Percentiles rank a stretch among this genome's conserved stretches.
Conservation (phyloP, 2,329 filamentous ascomycete genomes). For the Tetracladium maxilliforme region DNA sequence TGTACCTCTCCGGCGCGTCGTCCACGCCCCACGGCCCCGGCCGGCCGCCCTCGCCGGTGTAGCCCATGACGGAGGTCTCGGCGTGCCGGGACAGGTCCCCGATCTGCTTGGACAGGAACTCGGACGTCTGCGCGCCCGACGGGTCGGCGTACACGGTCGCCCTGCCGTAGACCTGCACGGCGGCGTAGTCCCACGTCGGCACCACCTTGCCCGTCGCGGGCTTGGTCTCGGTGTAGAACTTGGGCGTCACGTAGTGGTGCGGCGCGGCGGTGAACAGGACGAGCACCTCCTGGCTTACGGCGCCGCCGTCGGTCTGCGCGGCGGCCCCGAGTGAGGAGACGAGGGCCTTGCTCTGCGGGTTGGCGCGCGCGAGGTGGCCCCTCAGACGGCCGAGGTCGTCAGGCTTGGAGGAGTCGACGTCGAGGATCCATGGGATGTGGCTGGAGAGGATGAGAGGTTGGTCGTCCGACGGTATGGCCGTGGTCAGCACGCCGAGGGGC, state of each 20-base stretch:
- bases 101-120: constrained; percentile 35
- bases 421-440: constrained; percentile 46
- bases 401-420: constrained; percentile 21
- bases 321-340: constrained; percentile 24
- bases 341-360: constrained; percentile 48
- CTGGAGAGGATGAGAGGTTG: constrained; percentile 38
- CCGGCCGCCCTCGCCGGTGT: constrained; percentile 20
- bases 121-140: constrained; percentile 23
- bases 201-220: constrained; percentile 50
- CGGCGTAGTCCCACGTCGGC: constrained; percentile 57
- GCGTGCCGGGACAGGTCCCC: constrained; percentile 31
- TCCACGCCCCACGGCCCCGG: constrained; percentile 35
- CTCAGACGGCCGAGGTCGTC: constrained; percentile 27
- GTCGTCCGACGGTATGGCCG: constrained; percentile 34
- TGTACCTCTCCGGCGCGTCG: constrained; percentile 39
- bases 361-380: constrained; percentile 46
- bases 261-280: constrained; percentile 43
- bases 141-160: constrained; percentile 37
- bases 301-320: constrained; percentile 2
- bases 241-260: constrained; percentile 53
- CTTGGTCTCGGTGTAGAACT: constrained; percentile 54
- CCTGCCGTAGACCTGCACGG: constrained; percentile 46
- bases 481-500: constrained; percentile 48
- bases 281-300: constrained; percentile 37
- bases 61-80: constrained; percentile 42